Evolutionary conservation across 2,329 filamentous ascomycete genomes (phyloP).

Genomic region (Alternaria panax): DNA sequence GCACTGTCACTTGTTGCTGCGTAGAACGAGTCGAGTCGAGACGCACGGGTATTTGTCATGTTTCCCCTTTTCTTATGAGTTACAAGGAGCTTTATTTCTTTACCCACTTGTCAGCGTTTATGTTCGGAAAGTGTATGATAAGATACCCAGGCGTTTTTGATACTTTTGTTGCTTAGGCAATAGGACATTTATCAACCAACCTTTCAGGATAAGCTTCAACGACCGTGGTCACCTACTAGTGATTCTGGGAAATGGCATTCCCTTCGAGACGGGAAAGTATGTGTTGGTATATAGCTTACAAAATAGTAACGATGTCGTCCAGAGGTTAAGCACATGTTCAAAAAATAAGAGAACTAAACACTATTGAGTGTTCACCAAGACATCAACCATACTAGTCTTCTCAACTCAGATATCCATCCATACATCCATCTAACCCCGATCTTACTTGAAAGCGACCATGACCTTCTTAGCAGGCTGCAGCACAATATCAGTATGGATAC

Average conservation of each 20-base stretch:
- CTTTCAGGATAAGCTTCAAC: too few relatives aligned
- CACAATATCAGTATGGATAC: constrained; percentile 58
- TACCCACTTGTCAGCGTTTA: background rate
- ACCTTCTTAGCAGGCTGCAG: constrained; percentile 55
- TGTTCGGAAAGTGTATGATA: constrained; percentile 15
- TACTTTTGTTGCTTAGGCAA: background rate
- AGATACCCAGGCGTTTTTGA: constrained; percentile 14
- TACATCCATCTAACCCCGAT: too few relatives aligned
- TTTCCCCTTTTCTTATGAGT: background rate
- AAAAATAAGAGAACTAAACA: too few relatives aligned
- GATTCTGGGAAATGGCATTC: background rate
- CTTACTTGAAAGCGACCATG: constrained; percentile 46
- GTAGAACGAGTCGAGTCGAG: background rate
- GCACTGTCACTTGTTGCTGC: background rate
- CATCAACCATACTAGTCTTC: too few relatives aligned
- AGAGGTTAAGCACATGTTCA: too few relatives aligned
- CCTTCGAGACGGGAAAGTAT: background rate
- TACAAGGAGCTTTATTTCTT: background rate
- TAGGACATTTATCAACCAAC: background rate
- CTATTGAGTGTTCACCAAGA: too few relatives aligned
- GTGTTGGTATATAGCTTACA: background rate
- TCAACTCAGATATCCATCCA: background rate
- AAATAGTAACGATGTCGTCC: too few relatives aligned
- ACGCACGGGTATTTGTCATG: background rate
- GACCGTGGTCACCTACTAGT: background rate